Evolutionary conservation across 306 rosid species (phyloP), one percentile per base, ranked within the genome.

Genomic region (Gleditsia sinensis): DNA sequence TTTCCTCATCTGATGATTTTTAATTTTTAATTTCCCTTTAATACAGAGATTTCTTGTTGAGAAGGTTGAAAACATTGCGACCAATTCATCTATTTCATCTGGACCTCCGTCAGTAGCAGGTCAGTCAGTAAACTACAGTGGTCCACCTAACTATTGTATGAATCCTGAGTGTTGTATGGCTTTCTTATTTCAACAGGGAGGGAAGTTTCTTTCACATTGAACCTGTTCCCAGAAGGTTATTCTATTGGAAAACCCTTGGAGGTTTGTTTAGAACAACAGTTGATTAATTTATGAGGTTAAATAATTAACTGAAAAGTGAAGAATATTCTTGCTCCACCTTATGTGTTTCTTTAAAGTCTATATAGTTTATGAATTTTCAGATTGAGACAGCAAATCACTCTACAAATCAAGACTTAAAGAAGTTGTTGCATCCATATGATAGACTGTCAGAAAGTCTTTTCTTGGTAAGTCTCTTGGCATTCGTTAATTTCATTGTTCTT

Each of bases 401-500:
- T 17, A 71, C 83, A 32, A 69, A 67, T 80, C 91, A 88, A 77
- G 92, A 88, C 63, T 81, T 77, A 68, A 88, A 84, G 1, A 95
- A 95, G 91, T 71, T 81, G 81, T 82, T 94, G 72, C 98, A 86
- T 77, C 99, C 98, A 21, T 95, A 95, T 83, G 99, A 90, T 76
- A 87, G 96, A 83, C 75, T 89, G 9, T 90, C 98, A 23, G 99
- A 95, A 83, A 87, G 85, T 75, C 86, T 95, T 67, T 90, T 95
- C 83, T 82, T 86, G 77, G 99, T 92, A 87, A 87, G 83, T 82
- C 28, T 34, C 36, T 50, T n/a, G n/a, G n/a, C n/a, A 81, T 56
- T 50, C n/a, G n/a, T 27, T 48, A 25, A 32, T 61, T 24, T 60
- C 71, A 71, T 32, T 25, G 49, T 67, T 45, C 36, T 40, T 42